Conservation (phyloP, 257 asterid species). For the Solanum ossicruentum region DNA sequence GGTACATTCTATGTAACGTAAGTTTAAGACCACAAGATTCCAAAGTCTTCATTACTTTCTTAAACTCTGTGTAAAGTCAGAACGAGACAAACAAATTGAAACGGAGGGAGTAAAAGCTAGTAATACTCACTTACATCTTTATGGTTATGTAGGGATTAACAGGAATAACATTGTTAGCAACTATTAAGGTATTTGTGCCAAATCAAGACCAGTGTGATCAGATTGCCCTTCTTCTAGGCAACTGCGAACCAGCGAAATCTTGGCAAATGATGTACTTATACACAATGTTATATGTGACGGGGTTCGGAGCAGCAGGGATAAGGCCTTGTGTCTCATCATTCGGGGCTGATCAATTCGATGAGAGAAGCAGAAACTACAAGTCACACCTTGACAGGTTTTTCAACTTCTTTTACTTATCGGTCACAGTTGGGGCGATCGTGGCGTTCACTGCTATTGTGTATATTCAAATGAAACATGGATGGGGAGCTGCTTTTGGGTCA, state of each 20-base stretch:
- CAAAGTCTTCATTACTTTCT: not conserved
- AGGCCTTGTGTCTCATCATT: constrained; percentile 98
- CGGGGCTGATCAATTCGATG: constrained; percentile 98
- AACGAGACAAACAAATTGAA: not conserved
- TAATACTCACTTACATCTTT: not conserved
- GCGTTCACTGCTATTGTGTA: constrained; percentile 90
- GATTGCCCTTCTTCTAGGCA: constrained; percentile 75
- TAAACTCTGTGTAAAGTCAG: not conserved
- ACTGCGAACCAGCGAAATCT: constrained; percentile 74
- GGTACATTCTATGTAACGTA: not conserved
- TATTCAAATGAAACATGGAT: constrained; percentile 78
- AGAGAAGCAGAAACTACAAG: constrained; percentile 52
- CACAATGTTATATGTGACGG: constrained; percentile 59
- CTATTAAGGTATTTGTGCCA: constrained; percentile 49
- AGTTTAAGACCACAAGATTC: not conserved
- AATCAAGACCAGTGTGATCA: constrained; percentile 78
- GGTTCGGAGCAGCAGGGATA: constrained; percentile 94
- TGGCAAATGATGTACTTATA: constrained; percentile 95
- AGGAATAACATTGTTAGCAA: constrained; percentile 74
- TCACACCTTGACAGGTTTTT: constrained; percentile 78
- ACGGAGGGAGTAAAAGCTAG: not conserved
- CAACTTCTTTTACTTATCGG: constrained; percentile 92
- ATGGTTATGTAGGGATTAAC: constrained; percentile 64
- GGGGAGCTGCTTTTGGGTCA: constrained; percentile 93
- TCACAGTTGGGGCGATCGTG: constrained; percentile 82